phyloP scores from a whole-genome alignment of 768 basidiomycete species.

The Mycena sanguinolenta region DNA sequence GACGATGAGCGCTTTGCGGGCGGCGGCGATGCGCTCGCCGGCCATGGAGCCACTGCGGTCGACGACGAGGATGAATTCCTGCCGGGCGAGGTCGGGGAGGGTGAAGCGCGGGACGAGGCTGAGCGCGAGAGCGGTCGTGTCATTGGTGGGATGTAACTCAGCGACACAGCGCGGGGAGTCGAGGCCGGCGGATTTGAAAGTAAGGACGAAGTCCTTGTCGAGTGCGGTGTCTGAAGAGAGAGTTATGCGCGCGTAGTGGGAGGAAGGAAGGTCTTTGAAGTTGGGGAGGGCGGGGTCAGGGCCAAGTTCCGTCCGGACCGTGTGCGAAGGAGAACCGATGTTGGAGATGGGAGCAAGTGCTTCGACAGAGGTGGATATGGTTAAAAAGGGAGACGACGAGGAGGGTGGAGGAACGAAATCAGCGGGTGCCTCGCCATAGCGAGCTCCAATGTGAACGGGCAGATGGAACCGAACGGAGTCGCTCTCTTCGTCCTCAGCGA shows the following conservation, averaged over 20 bases:
- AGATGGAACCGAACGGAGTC: conserved; percentile 30
- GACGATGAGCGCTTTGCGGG: conserved; percentile 53
- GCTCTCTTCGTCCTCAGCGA: conserved; percentile 23
- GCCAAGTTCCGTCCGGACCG: conserved; percentile 33
- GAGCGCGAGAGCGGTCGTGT: conserved; percentile 52
- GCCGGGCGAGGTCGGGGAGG: conserved; percentile 40
- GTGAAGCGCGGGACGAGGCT: conserved; percentile 58
- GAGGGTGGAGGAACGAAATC: neutral
- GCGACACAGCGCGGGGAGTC: conserved; percentile 27
- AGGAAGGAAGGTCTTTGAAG: conserved; percentile 19
- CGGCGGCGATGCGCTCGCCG: conserved; percentile 46
- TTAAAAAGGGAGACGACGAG: conserved; percentile 16
- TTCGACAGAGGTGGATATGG: conserved; percentile 27
- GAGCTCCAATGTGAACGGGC: conserved; percentile 27
- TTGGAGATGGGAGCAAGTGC: conserved; percentile 24
- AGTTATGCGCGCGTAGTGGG: conserved; percentile 28
- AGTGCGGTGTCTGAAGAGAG: conserved; percentile 39
- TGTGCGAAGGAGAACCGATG: conserved; percentile 29
- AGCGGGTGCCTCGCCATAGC: conserved; percentile 32
- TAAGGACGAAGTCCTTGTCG: conserved; percentile 63
- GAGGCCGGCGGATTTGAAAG: conserved; percentile 37
- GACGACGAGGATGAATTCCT: conserved; percentile 26
- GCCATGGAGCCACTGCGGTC: conserved; percentile 52
- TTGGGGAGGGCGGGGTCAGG: conserved; percentile 34
- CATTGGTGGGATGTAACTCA: conserved; percentile 14